Percentiles rank a stretch among this genome's conserved stretches.
These are phyloP conservation scores for Aspergillus sclerotiicarbonarius DNA, from an alignment of 495 filamentous ascomycete genomes.

Conservation along the genomic window DNA sequence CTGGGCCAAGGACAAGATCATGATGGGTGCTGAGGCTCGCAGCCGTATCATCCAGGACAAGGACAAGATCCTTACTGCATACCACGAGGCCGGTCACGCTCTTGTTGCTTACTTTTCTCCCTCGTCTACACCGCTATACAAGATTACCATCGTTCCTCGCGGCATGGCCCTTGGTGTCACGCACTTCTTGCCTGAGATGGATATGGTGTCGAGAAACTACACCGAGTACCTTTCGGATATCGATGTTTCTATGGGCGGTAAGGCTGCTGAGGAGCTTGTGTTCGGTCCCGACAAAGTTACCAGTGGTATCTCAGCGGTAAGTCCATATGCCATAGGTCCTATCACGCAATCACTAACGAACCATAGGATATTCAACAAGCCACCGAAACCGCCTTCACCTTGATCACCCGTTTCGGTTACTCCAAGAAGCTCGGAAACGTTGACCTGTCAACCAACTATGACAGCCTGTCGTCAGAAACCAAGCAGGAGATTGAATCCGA, in stretches of 20 bases:
- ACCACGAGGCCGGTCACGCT: slow-evolving; percentile 96
- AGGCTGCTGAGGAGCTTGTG: slow-evolving; percentile 89
- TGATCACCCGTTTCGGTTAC: slow-evolving; percentile 88
- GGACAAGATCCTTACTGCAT: slow-evolving; percentile 87
- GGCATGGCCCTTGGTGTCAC: slow-evolving; percentile 84
- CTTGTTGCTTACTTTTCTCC: slow-evolving; percentile 80
- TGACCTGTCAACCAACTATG: slow-evolving; percentile 75
- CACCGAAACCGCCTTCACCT: slow-evolving; percentile 73
- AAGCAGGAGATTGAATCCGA: slow-evolving; percentile 81
- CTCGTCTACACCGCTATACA: slow-evolving; percentile 76
- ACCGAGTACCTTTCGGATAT: slow-evolving; percentile 68
- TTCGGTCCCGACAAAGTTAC: slow-evolving; percentile 86
- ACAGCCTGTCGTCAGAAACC: slow-evolving; percentile 78
- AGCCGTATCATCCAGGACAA: slow-evolving; percentile 85
- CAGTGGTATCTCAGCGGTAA: slow-evolving; percentile 72
- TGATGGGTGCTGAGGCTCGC: slow-evolving; percentile 91
- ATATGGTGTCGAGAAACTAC: slow-evolving; percentile 76
- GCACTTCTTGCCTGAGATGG: slow-evolving; percentile 80
- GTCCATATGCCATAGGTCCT: slow-evolving; percentile 23
- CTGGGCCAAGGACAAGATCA: slow-evolving; percentile 97
- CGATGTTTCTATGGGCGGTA: slow-evolving; percentile 84
- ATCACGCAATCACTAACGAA: slow-evolving; percentile 16
- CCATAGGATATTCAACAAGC: slow-evolving; percentile 76
- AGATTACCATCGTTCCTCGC: slow-evolving; percentile 93
- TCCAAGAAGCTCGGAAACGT: slow-evolving; percentile 85